Evolutionary conservation across 2,329 filamentous ascomycete species (phyloP).

Genomic region (Alternaria brassicicola): DNA sequence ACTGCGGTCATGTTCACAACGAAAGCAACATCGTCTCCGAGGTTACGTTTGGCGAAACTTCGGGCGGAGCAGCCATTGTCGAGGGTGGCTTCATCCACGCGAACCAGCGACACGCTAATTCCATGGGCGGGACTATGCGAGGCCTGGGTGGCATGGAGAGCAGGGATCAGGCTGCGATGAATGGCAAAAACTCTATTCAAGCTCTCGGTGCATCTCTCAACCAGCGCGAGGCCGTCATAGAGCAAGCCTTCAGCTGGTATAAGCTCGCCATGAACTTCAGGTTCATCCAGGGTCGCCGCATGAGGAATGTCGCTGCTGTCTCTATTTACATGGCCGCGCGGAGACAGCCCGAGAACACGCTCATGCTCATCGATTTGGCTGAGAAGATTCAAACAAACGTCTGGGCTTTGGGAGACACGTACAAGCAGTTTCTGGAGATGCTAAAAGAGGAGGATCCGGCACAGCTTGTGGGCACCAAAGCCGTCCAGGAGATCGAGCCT

Average conservation of each 20-base stretch:
- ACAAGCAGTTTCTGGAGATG: constrained; percentile 77
- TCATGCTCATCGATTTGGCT: constrained; percentile 95
- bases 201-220: constrained; percentile 49
- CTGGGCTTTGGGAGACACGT: constrained; percentile 87
- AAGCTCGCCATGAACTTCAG: constrained; percentile 63
- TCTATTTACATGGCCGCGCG: constrained; percentile 90
- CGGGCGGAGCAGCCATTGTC: constrained; percentile 83
- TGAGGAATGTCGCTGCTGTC: constrained; percentile 85
- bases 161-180: constrained; percentile 68
- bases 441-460: constrained; percentile 67
- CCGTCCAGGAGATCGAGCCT: constrained; percentile 80
- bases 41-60: constrained; percentile 86
- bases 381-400: constrained; percentile 86
- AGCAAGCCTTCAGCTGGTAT: constrained; percentile 52
- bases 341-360: constrained; percentile 75
- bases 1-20: constrained; percentile 82
- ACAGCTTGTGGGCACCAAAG: constrained; percentile 44
- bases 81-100: constrained; percentile 88
- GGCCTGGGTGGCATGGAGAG: constrained; percentile 59
- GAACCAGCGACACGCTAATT: constrained; percentile 79
- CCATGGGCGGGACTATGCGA: constrained; percentile 57
- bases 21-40: constrained; percentile 92
- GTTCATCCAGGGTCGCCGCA: constrained; percentile 72
- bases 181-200: constrained; percentile 53
- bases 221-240: constrained; percentile 44